These are phyloP conservation scores for Camelina hispida DNA, from an alignment of 345 rosid species.

Conservation along the genomic window DNA sequence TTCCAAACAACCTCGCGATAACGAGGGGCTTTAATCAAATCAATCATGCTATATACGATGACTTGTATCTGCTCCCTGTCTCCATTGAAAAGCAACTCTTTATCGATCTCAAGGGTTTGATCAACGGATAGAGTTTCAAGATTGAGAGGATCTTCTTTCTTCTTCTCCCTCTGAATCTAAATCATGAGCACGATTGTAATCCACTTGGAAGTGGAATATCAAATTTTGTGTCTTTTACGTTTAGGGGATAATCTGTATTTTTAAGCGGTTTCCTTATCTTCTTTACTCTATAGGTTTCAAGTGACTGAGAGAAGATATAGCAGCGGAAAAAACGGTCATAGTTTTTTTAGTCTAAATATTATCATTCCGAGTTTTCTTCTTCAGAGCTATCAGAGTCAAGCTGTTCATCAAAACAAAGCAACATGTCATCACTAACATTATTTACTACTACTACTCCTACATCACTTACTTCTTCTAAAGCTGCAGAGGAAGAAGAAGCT, in stretches of 20 bases:
- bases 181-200: not conserved
- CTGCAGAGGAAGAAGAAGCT: constrained; percentile 28
- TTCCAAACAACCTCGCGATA: not conserved
- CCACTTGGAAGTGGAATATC: not conserved
- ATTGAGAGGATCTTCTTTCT: not conserved
- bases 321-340: constrained; percentile 2
- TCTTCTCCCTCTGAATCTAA: not conserved
- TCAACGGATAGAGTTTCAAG: not conserved
- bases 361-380: constrained; percentile 25
- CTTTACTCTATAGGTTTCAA: not conserved
- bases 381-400: constrained; percentile 41
- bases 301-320: not conserved
- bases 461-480: constrained; percentile 36
- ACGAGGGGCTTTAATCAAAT: not conserved
- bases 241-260: not conserved
- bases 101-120: not conserved
- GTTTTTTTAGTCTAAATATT: not conserved
- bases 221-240: not conserved
- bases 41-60: not conserved
- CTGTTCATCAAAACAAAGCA: constrained; percentile 51
- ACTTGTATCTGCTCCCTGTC: not conserved
- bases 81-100: not conserved
- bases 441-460: constrained; percentile 40
- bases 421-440: constrained; percentile 46
- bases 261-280: not conserved